Percentiles rank a stretch among this genome's conserved stretches.
These are phyloP conservation scores for Populus deltoides DNA, from an alignment of 345 rosid species.

Conservation along the genomic window DNA sequence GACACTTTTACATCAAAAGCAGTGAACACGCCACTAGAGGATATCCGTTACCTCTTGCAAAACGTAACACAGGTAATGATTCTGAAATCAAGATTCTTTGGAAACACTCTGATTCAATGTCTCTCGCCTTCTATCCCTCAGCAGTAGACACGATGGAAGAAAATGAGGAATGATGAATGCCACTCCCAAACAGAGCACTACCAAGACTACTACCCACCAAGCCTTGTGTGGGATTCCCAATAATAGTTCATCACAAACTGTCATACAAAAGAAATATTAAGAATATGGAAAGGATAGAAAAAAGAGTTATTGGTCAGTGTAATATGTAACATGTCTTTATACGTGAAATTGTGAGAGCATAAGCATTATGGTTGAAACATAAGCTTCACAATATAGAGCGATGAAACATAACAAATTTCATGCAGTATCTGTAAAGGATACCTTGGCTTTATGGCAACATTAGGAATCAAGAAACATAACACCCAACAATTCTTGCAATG, in stretches of 20 bases:
- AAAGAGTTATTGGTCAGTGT: background rate
- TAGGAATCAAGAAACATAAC: no score
- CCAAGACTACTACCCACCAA: constrained; percentile 62
- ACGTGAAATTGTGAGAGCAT: no score
- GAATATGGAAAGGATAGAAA: background rate
- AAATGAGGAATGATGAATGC: constrained; percentile 54
- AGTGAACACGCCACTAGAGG: no score
- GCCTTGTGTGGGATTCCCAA: constrained; percentile 69
- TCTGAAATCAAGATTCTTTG: constrained; percentile 40
- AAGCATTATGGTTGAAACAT: no score
- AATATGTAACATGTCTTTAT: background rate
- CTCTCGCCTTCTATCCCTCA: constrained; percentile 19
- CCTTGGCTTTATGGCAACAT: no score
- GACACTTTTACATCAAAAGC: no score
- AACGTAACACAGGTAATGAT: background rate
- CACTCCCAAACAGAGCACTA: constrained; percentile 50
- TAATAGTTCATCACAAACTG: constrained; percentile 80
- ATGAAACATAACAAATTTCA: no score
- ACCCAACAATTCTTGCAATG: no score
- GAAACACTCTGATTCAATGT: constrained; percentile 11
- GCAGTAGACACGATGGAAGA: constrained; percentile 50
- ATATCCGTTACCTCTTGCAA: background rate
- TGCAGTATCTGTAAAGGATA: no score
- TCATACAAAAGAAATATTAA: constrained; percentile 4
- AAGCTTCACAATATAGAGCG: no score